Base-by-base conservation (phyloP, 257 asterid genomes). In the Oldenlandia corymbosa region DNA sequence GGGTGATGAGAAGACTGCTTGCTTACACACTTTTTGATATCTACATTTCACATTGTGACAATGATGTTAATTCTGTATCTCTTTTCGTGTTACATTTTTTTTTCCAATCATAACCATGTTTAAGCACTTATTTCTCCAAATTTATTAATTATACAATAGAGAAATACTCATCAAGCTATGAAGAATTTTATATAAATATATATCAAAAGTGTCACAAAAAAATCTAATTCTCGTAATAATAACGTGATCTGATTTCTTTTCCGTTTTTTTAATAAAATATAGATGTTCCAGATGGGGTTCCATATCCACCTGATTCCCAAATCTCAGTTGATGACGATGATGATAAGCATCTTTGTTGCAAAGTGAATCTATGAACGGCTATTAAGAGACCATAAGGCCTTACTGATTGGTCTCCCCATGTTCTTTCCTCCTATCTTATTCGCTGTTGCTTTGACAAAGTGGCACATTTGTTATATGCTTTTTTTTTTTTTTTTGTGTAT, bases 351-450 rank as follows among this genome's bases (percentile, higher is more conserved):
- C 46, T 65, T n/a, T 28, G 30, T 26, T 2, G 31, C 60, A 58
- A 53, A 52, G 1, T 68, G 45, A 62, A 45, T 28, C 20, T 46
- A 11, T 62, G 56, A 68, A 53, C 55, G 71, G 63, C 27, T 20
- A 30, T 17, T 10, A 20, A 61, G 17, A 42, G 64, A 51, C 67
- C 71, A 52, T 10, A 37, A 5, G 41, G 43, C n/a, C 20, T 60
- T 61, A 54, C 60, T 64, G 73, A 81, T 62, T 79, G 79, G 77
- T 68, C 49, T 43, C 54, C n/a, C 64, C 84, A 65, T 76, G 74
- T 75, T 81, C 75, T 55, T 31, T 23, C 32, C 67, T 67, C 24
- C 16, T 21, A 30, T 30, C 18, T 28, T 12, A 14, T 28, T 46
- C n/a, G 45, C 60, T 6, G 32, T 61, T 62, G 31, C 47, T 47